Evolutionary conservation across 2,329 filamentous ascomycete genomes (phyloP), one percentile per base, ranked within the genome.

Genomic region (Aspergillus fumigatiaffinis): DNA sequence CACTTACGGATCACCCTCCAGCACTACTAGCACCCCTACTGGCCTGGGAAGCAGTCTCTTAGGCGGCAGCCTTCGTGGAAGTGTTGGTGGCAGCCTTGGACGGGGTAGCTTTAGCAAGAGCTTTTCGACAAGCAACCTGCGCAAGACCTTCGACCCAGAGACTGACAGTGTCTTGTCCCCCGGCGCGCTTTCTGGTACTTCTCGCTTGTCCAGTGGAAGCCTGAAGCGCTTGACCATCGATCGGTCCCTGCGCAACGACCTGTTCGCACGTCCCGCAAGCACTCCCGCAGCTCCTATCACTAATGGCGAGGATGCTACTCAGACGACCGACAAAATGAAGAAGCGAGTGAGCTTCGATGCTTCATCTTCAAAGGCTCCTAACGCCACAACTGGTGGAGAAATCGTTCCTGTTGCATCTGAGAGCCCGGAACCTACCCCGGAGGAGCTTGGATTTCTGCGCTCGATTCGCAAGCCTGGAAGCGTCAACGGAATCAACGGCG

Each of bases 161-260:
- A 68, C 69, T 55, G 91, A 95, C 63, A 96, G 91, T 73, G 88
- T 97, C 56, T 80, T 97, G 28, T 85, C 90, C 1, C 92, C 92
- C 0, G 91, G 91, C 41, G 91, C 92, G 2, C 92, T 97, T 72
- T 90, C 90, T 26, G 88, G 84, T 20, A 82, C 80, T 56, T 81
- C 83, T 38, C 84, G 87, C 57, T 83, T 85, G 64, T 88, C 87
- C 52, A 86, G 81, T 69, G 83, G 82, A 51, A 90, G 84, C 70
- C 85, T 96, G 65, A 97, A 97, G 79, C 92, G 92, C 73, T 83
- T 99, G 56, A 89, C 92, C 53, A 97, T 99, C 71, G 95, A 97
- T 75, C 88, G 91, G 61, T 89, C 88, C 63, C 82, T 99, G 71
- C 85, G 90, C 54, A 92, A 77, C 25, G 81, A 86, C 60, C 73